These are phyloP conservation scores for Tuber borchii DNA, from an alignment of 495 filamentous ascomycete species.

Conservation along the genomic window DNA sequence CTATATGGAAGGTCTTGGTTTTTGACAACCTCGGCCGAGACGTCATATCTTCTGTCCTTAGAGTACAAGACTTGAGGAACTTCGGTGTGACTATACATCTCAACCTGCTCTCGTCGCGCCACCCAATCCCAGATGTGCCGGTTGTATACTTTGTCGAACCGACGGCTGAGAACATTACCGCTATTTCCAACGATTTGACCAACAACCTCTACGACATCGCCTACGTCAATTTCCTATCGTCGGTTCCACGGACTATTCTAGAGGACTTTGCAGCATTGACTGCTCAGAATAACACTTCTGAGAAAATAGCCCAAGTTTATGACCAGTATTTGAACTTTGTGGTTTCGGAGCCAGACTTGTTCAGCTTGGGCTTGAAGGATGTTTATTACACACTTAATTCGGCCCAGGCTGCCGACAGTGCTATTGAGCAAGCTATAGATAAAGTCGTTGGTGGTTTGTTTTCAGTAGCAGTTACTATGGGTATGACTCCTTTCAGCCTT, in stretches of 20 bases:
- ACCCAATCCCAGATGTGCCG: conserved; percentile 92
- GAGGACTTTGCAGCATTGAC: conserved; percentile 93
- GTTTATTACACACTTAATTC: conserved; percentile 95
- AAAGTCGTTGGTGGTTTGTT: conserved; percentile 90
- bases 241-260: conserved; percentile 81
- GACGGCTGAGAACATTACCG: conserved; percentile 66
- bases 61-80: conserved; percentile 83
- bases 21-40: conserved; percentile 59
- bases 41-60: conserved; percentile 84
- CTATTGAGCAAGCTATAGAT: conserved; percentile 78
- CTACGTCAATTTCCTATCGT: conserved; percentile 95
- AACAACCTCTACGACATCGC: conserved; percentile 85
- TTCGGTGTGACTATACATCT: conserved; percentile 98
- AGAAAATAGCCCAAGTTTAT: conserved; percentile 84
- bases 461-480: conserved; percentile 95
- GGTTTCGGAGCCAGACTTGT: conserved; percentile 89
- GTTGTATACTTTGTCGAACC: conserved; percentile 95
- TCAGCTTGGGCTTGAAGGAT: conserved; percentile 86
- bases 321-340: conserved; percentile 99
- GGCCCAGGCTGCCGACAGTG: conserved; percentile 78
- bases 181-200: conserved; percentile 80
- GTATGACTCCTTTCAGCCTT: conserved; percentile 46
- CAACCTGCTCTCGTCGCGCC: conserved; percentile 75
- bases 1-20: conserved; percentile 61
- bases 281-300: conserved; percentile 71